These are phyloP conservation scores for Pisolithus albus DNA, from an alignment of 768 basidiomycete genomes.

Conservation along the genomic window DNA sequence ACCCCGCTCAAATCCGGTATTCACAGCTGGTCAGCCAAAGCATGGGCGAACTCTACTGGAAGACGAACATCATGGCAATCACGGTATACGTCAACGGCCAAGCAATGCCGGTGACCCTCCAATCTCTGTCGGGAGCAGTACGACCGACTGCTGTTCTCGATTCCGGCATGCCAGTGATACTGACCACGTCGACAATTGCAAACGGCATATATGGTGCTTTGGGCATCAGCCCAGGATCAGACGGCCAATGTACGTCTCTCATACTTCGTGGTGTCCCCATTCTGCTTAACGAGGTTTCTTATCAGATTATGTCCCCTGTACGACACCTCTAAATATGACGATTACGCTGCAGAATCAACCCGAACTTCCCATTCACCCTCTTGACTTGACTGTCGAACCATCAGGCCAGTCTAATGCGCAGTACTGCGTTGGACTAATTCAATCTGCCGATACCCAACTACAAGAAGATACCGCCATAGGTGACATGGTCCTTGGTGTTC, in stretches of 20 bases:
- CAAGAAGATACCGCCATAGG: constrained; percentile 33
- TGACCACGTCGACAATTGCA: constrained; percentile 54
- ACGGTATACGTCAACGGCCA: constrained; percentile 52
- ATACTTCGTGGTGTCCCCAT: neutral
- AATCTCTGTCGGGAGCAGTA: constrained; percentile 32
- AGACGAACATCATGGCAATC: constrained; percentile 48
- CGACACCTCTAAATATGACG: constrained; percentile 62
- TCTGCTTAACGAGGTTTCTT: constrained; percentile 5
- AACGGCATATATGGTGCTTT: constrained; percentile 76
- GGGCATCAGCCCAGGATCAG: constrained; percentile 48
- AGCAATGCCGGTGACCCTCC: constrained; percentile 34
- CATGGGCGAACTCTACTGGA: constrained; percentile 53
- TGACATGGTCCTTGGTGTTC: constrained; percentile 74
- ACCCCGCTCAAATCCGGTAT: constrained; percentile 49
- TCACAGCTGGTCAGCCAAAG: constrained; percentile 36
- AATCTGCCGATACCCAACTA: constrained; percentile 43
- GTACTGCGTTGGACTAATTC: constrained; percentile 62
- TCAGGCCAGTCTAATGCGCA: constrained; percentile 34
- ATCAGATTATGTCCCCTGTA: constrained; percentile 70
- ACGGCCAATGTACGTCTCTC: constrained; percentile 54
- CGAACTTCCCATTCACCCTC: constrained; percentile 61
- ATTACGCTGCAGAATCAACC: constrained; percentile 55
- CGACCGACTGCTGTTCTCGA: constrained; percentile 67
- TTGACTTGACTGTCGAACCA: constrained; percentile 58
- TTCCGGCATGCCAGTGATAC: constrained; percentile 60